A percentile compares a stretch with the other conserved stretches of the same genome.
Conservation (phyloP, 1,284 basidiomycete genomes). For the Puccinia coronata region DNA sequence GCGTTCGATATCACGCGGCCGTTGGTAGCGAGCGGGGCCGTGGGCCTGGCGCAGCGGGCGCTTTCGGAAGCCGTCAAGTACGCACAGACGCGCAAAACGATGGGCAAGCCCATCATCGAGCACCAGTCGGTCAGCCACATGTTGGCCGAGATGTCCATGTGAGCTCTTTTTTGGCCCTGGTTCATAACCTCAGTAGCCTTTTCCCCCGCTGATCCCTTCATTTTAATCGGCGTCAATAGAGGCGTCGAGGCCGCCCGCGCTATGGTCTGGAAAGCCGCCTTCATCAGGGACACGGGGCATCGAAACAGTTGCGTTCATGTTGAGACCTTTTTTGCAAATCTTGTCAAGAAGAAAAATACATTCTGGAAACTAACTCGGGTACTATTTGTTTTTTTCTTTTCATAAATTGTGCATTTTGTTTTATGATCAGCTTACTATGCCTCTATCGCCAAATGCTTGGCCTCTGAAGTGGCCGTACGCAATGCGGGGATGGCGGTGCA, state of each 20-base stretch:
- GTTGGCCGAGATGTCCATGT: constrained; percentile 66
- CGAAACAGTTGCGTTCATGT: constrained; percentile 60
- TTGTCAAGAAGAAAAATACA: too few species aligned
- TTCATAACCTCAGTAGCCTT: too few species aligned
- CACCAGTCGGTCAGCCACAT: constrained; percentile 65
- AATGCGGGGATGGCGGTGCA: constrained; percentile 63
- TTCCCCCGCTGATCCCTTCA: too few species aligned
- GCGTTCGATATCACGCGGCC: constrained; percentile 64
- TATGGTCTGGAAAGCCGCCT: constrained; percentile 63
- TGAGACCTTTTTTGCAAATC: background rate
- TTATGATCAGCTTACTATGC: constrained; percentile 63
- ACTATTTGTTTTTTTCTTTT: too few species aligned
- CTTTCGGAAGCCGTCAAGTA: constrained; percentile 64
- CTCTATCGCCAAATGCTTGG: constrained; percentile 64
- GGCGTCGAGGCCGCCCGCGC: constrained; percentile 61
- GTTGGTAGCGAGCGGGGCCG: constrained; percentile 64
- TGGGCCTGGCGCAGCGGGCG: constrained; percentile 64
- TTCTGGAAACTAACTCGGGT: too few species aligned
- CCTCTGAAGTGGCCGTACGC: constrained; percentile 60
- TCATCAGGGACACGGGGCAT: constrained; percentile 63
- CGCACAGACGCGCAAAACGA: constrained; percentile 64
- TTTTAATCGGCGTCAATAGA: background rate
- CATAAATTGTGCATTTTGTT: too few species aligned
- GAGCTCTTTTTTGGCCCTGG: background rate
- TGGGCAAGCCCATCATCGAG: constrained; percentile 65